These are phyloP conservation scores for Plectranthus barbatus DNA, from an alignment of 257 asterid genomes.

Conservation along the genomic window DNA sequence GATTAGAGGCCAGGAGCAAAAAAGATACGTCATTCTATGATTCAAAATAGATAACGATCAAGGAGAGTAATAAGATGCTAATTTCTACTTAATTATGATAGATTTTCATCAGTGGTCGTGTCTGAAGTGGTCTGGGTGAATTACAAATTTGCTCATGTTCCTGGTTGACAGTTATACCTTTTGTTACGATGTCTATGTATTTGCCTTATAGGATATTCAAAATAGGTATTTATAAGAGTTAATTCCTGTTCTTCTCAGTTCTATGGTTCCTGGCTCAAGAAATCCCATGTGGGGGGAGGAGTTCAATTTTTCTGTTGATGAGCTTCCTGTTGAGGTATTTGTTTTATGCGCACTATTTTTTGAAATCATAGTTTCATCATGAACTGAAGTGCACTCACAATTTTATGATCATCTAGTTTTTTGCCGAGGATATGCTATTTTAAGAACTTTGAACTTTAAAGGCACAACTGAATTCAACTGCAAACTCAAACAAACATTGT, in stretches of 20 bases:
- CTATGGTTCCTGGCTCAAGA: conserved; percentile 98
- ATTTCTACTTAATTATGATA: background rate
- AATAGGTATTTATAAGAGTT: conserved; percentile 11
- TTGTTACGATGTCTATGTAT: background rate
- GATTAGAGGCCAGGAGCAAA: background rate
- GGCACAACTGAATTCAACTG: background rate
- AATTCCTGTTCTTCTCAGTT: conserved; percentile 42
- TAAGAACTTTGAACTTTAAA: conserved; percentile 1
- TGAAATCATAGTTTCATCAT: background rate
- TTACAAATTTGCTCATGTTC: background rate
- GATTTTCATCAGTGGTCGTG: background rate
- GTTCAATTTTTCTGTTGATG: conserved; percentile 88
- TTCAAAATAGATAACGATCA: background rate
- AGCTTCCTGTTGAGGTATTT: conserved; percentile 83
- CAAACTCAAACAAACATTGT: background rate
- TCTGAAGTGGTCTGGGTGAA: background rate
- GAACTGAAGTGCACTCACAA: background rate
- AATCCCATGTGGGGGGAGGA: conserved; percentile 99
- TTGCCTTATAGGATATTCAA: background rate
- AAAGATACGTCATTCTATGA: background rate
- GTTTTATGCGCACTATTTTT: conserved; percentile 3
- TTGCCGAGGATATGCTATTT: background rate
- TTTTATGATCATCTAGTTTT: background rate
- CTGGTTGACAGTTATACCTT: conserved; percentile 1
- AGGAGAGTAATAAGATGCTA: background rate